Conservation (phyloP, 1,284 basidiomycete genomes). For the Marasmius oreades region DNA sequence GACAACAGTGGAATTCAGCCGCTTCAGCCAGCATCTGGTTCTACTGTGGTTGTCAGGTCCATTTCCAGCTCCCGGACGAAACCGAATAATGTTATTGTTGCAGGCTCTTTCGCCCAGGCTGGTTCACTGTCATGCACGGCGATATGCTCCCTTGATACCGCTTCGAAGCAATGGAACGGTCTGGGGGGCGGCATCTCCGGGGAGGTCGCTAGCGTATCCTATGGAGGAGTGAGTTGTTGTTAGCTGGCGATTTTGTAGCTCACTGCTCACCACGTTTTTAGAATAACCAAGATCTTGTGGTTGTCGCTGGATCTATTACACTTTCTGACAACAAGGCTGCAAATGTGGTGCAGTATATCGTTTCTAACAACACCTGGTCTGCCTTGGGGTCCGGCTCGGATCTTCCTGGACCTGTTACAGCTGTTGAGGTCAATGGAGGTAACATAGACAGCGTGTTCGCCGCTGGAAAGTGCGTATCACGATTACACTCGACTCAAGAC, state of each 20-base stretch:
- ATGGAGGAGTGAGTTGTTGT: constrained; percentile 66
- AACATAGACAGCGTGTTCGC: constrained; percentile 87
- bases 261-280: constrained; percentile 23
- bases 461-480: constrained; percentile 69
- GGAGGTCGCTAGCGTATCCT: constrained; percentile 75
- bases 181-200: constrained; percentile 85
- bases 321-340: constrained; percentile 54
- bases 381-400: constrained; percentile 60
- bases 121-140: constrained; percentile 75
- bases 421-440: constrained; percentile 80
- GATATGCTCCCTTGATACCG: constrained; percentile 77
- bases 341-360: constrained; percentile 71
- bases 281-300: constrained; percentile 60
- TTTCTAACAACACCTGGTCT: constrained; percentile 73
- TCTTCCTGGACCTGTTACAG: constrained; percentile 88
- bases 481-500: not conserved
- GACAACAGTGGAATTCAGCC: constrained; percentile 51
- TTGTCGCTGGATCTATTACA: constrained; percentile 75
- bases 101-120: constrained; percentile 81
- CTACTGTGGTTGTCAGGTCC: constrained; percentile 68
- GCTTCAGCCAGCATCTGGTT: constrained; percentile 51
- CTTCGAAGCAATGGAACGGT: constrained; percentile 71
- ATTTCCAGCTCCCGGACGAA: constrained; percentile 65
- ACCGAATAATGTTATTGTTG: constrained; percentile 71
- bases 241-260: not conserved